Conservation (phyloP, 2,329 filamentous ascomycete species). For the Xylariaceae sp. region DNA sequence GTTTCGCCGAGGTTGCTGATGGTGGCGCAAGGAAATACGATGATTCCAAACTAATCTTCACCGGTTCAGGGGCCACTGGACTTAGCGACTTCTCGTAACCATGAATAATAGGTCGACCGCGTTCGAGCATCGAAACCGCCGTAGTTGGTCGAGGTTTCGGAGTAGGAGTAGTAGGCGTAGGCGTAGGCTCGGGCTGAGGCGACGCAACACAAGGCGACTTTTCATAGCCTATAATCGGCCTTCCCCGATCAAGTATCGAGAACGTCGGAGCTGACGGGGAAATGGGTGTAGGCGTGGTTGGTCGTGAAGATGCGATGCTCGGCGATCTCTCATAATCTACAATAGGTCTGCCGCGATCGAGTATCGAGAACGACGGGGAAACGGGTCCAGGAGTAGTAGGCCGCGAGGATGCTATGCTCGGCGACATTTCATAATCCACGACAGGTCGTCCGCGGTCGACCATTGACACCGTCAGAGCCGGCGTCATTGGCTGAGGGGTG, state of each 20-base stretch:
- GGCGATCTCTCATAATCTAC: constrained; percentile 27
- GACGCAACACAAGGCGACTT: constrained; percentile 16
- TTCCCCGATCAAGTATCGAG: constrained; percentile 35
- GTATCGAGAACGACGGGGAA: constrained; percentile 31
- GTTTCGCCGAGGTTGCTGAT: constrained; percentile 9
- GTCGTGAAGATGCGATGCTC: constrained; percentile 5
- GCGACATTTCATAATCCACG: constrained; percentile 27
- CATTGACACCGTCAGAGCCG: constrained; percentile 28
- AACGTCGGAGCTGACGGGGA: constrained; percentile 16
- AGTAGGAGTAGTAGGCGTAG: constrained; percentile 13
- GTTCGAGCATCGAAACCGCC: constrained; percentile 33
- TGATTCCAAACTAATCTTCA: constrained; percentile 31
- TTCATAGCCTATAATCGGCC: constrained; percentile 32
- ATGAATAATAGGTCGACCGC: constrained; percentile 34
- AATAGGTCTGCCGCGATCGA: constrained; percentile 37
- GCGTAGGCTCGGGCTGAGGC: constrained; percentile 16
- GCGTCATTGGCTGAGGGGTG: constrained; percentile 33
- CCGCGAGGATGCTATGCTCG: constrained; percentile 7
- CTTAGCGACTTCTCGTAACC: constrained; percentile 25
- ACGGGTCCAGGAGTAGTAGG: constrained; percentile 16
- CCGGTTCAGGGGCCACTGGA: constrained; percentile 23
- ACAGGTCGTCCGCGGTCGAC: constrained; percentile 38
- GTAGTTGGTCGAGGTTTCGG: constrained; percentile 12
- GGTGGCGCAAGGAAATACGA: constrained; percentile 24
- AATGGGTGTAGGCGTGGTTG: constrained; percentile 16